phyloP scores from a whole-genome alignment of 2,329 filamentous ascomycete genomes.

The Aureobasidium vineae region DNA sequence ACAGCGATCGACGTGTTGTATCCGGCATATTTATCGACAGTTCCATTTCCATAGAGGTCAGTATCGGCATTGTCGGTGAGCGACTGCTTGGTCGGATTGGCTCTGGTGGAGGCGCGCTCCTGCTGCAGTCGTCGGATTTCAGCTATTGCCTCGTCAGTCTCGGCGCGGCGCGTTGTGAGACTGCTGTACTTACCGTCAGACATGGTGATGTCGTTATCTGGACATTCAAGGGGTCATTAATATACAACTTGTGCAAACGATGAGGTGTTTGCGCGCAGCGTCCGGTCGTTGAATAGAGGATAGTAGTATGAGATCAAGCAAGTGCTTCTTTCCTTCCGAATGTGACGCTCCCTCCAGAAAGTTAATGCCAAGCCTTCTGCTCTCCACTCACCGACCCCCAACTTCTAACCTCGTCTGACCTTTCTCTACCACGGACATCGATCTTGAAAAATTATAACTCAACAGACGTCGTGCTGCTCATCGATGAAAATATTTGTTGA shows the following conservation, averaged over 20 bases:
- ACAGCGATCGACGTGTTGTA: conserved; percentile 88
- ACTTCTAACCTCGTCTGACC: neutral
- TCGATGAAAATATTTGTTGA: neutral
- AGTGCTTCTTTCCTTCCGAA: conserved; percentile 11
- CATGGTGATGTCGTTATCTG: conserved; percentile 20
- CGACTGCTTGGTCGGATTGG: conserved; percentile 81
- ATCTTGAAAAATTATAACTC: neutral
- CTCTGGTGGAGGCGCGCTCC: conserved; percentile 86
- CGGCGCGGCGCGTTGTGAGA: conserved; percentile 3
- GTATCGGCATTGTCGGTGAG: conserved; percentile 87
- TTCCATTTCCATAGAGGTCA: conserved; percentile 74
- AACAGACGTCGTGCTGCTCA: neutral
- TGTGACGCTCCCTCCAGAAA: conserved; percentile 17
- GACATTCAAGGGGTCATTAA: conserved; percentile 21
- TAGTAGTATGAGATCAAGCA: neutral
- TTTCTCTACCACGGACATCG: neutral
- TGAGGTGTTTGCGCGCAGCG: conserved; percentile 3
- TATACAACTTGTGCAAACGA: conserved; percentile 9
- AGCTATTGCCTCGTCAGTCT: conserved; percentile 22
- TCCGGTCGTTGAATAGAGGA: neutral
- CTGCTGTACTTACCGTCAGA: conserved; percentile 21
- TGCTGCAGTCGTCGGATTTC: conserved; percentile 66
- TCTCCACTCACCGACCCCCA: neutral
- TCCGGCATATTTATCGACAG: conserved; percentile 76
- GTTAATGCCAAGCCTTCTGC: conserved; percentile 12